phyloP scores from a whole-genome alignment of 2,329 filamentous ascomycete genomes.

The Hymenoscyphus repandus region DNA sequence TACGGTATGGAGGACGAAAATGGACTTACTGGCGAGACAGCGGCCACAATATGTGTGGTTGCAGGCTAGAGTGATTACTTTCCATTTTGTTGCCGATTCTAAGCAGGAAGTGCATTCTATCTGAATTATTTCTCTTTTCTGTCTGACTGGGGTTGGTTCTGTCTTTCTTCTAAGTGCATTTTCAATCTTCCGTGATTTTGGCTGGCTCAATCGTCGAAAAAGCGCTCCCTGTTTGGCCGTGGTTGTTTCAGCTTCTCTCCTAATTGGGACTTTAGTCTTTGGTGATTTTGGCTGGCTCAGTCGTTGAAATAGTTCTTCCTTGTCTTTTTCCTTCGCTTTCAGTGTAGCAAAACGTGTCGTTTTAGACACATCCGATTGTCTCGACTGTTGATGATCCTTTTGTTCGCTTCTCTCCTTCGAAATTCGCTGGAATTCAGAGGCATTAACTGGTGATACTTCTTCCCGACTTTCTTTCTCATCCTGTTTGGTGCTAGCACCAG shows the following conservation, averaged over 20 bases:
- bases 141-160: too few species aligned
- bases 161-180: too few species aligned
- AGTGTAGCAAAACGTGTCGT: neutral
- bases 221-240: neutral
- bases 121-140: neutral
- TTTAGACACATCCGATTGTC: neutral
- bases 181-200: neutral
- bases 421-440: neutral
- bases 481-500: neutral
- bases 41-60: constrained; percentile 19
- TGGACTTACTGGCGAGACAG: constrained; percentile 15
- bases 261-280: neutral
- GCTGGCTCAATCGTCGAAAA: neutral
- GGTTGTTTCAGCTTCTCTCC: neutral
- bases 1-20: neutral
- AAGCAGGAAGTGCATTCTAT: constrained; percentile 19
- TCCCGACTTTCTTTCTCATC: neutral
- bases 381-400: too few species aligned
- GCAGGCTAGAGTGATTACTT: constrained; percentile 15
- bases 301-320: neutral
- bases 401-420: too few species aligned
- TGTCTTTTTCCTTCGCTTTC: neutral
- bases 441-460: neutral
- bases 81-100: constrained; percentile 10
- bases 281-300: neutral